These are phyloP conservation scores for Kluyveromyces wickerhamii DNA, from an alignment of 805 yeast species.

Conservation along the genomic window DNA sequence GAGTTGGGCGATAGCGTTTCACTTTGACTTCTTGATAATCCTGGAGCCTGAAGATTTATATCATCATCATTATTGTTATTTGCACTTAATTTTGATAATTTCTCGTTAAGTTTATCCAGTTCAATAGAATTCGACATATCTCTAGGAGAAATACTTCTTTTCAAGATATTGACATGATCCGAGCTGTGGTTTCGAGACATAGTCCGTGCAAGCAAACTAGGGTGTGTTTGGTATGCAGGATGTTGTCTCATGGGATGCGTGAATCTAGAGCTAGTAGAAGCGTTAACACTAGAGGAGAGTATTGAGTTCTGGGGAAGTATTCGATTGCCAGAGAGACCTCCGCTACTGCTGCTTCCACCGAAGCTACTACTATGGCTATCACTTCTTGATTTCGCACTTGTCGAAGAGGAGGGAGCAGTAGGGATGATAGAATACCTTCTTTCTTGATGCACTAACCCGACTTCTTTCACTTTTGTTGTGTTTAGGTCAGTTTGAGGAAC, in stretches of 20 bases:
- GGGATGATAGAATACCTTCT: conserved; percentile 69
- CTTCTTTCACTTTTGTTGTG: conserved; percentile 52
- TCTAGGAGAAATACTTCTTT: conserved; percentile 3
- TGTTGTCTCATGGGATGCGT: conserved; percentile 7
- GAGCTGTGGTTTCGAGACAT: conserved; percentile 5
- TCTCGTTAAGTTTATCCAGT: conserved; percentile 28
- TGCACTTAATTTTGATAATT: conserved; percentile 19
- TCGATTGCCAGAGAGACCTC: background rate
- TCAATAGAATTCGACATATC: conserved; percentile 12
- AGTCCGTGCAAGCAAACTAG: conserved; percentile 9
- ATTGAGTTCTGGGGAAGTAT: background rate
- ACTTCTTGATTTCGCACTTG: conserved; percentile 14
- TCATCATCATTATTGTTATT: conserved; percentile 7
- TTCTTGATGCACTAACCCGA: conserved; percentile 62
- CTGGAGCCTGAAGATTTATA: conserved; percentile 3
- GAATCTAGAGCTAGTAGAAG: conserved; percentile 3
- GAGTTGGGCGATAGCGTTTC: conserved; percentile 5
- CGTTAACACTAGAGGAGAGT: conserved; percentile 2
- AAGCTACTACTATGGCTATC: conserved; percentile 5
- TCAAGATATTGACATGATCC: conserved; percentile 2
- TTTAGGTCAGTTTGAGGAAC: conserved; percentile 40
- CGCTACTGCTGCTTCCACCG: background rate
- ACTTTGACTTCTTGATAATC: conserved; percentile 14
- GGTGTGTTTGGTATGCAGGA: conserved; percentile 2
- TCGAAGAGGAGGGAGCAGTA: conserved; percentile 48